Base-by-base conservation (phyloP, 495 filamentous ascomycete genomes). In the Lasiosphaeriaceae sp. region DNA sequence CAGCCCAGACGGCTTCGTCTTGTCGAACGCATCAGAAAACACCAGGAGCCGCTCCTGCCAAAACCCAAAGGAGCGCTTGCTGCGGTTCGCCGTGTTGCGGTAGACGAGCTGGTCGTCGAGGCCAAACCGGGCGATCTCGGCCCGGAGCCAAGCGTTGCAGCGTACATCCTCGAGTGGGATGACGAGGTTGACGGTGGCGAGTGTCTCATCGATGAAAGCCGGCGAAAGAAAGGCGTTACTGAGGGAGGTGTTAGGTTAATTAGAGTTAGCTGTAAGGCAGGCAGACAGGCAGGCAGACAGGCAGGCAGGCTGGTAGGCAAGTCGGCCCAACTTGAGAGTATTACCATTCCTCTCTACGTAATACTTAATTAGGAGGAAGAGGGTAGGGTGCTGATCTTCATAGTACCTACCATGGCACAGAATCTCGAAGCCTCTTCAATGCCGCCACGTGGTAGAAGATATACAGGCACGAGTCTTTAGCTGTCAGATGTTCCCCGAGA, bases 21-120 rank as follows among this genome's bases (percentile, higher is more conserved):
- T 68, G 61, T 85, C 81, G 50, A 77, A 83, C 1, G 66, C 68
- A 46, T 78, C 64, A 54, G 82, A 80, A 22, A 85, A 64, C 2
- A 79, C 68, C 0, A 78, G 65, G 0, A 83, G 63, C 9, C 79
- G 67, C 54, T 85, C 75, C 19, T 68, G 66, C 80, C 81, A 83
- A 56, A 69, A 81, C 0, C 52, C 17, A 47, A 76, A 83, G 16
- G 82, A 11, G 34, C 34, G 34, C 34, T 37, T 37, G 34, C 34
- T 37, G 34, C 34, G 34, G 34, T 37, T 37, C 0, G 34, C 34
- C 34, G 34, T 14, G 9, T 37, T 37, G 0, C 54, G 21, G 49
- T 76, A 83, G 34, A 37, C 2, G 34, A 37, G 34, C 34, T 37
- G 34, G 34, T 37, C 34, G 34, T 37, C 34, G 34, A 37, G 34